These are phyloP conservation scores for Colletotrichum kahawae DNA, from an alignment of 2,329 filamentous ascomycete species.

Conservation along the genomic window DNA sequence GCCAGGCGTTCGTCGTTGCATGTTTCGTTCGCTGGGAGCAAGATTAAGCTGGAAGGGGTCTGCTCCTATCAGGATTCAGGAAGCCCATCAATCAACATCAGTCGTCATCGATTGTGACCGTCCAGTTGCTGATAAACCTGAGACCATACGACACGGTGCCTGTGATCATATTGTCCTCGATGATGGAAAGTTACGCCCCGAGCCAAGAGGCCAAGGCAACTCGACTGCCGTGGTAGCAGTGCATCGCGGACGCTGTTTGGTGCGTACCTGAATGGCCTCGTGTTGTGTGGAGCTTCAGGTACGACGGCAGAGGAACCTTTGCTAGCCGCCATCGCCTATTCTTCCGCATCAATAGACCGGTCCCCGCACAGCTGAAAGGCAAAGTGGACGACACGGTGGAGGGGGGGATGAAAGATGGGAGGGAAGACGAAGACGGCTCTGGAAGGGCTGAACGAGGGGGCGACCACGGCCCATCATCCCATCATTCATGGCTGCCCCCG, in stretches of 20 bases:
- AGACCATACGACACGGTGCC: not conserved
- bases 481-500: not conserved
- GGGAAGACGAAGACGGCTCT: not conserved
- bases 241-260: not conserved
- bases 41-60: not conserved
- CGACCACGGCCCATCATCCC: not conserved
- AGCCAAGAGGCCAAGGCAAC: slow-evolving; percentile 12
- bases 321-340: slow-evolving; percentile 8
- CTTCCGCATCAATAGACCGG: not conserved
- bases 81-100: not conserved
- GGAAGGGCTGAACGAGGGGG: not conserved
- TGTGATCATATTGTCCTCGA: not conserved
- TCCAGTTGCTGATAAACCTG: not conserved
- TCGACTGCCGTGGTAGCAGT: not conserved
- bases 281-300: slow-evolving; percentile 6
- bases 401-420: not conserved
- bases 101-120: not conserved
- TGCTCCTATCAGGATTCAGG: not conserved
- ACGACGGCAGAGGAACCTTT: slow-evolving; percentile 16
- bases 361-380: not conserved
- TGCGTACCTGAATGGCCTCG: slow-evolving; percentile 12
- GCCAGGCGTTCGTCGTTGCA: not conserved
- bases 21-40: not conserved
- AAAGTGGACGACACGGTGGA: not conserved
- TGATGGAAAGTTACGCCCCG: not conserved